A percentile compares a stretch with the other conserved stretches of the same genome.
phyloP scores from a whole-genome alignment of 1,139 yeast species.

The Blastobotrys malaysiensis region DNA sequence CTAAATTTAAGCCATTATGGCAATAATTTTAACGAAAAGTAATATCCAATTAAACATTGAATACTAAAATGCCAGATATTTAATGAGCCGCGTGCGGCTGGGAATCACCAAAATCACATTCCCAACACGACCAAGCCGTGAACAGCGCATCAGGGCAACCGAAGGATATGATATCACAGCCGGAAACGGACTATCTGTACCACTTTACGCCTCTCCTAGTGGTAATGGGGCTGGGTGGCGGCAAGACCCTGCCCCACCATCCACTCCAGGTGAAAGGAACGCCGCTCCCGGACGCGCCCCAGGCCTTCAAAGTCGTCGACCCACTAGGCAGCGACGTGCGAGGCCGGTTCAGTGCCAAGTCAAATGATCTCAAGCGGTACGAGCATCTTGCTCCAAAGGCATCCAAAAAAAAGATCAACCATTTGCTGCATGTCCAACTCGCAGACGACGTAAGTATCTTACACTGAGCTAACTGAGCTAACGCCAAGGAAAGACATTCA shows the following conservation, averaged over 20 bases:
- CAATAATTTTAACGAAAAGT: too few species aligned
- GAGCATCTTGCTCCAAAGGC: slow-evolving; percentile 21
- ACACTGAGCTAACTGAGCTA: slow-evolving; percentile 26
- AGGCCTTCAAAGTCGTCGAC: slow-evolving; percentile 8
- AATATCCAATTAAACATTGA: too few species aligned
- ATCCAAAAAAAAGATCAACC: slow-evolving; percentile 15
- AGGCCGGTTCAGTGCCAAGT: slow-evolving; percentile 18
- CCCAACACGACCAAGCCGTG: background rate
- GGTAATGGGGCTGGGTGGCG: slow-evolving; percentile 25
- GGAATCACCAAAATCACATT: background rate
- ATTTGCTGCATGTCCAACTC: slow-evolving; percentile 24
- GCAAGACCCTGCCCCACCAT: slow-evolving; percentile 14
- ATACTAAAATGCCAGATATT: too few species aligned
- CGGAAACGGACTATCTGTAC: slow-evolving; percentile 18
- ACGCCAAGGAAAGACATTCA: slow-evolving; percentile 24
- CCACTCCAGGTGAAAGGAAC: slow-evolving; percentile 21
- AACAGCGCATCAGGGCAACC: background rate
- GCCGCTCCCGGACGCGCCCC: slow-evolving; percentile 17
- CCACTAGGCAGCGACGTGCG: slow-evolving; percentile 18
- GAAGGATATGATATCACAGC: slow-evolving; percentile 2
- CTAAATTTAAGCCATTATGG: too few species aligned
- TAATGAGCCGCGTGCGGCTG: background rate
- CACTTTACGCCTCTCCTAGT: slow-evolving; percentile 27
- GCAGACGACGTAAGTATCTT: slow-evolving; percentile 11
- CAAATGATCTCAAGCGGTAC: slow-evolving; percentile 17